These are phyloP conservation scores for Hygrophila difformis DNA, from an alignment of 257 asterid genomes.

Conservation along the genomic window DNA sequence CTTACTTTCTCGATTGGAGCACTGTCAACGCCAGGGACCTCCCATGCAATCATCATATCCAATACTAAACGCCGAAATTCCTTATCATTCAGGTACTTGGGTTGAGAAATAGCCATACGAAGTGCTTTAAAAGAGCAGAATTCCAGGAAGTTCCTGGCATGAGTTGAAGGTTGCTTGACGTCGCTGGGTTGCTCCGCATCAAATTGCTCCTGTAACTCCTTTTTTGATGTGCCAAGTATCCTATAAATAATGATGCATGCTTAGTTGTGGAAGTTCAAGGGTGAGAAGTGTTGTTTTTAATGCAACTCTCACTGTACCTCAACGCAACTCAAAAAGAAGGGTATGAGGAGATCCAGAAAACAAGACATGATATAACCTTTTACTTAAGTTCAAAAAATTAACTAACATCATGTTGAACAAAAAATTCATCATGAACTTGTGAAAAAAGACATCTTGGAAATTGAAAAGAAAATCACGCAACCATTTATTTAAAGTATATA, in stretches of 20 bases:
- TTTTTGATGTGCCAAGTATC: conserved; percentile 45
- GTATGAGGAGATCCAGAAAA: neutral
- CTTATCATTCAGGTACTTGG: conserved; percentile 57
- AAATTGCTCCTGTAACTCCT: conserved; percentile 48
- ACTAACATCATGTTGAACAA: too few species aligned
- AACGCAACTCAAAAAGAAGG: neutral
- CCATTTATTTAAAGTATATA: too few species aligned
- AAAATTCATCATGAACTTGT: too few species aligned
- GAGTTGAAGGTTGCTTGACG: conserved; percentile 38
- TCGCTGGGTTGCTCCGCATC: conserved; percentile 48
- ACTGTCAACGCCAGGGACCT: conserved; percentile 49
- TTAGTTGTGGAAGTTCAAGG: conserved; percentile 1
- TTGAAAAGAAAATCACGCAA: too few species aligned
- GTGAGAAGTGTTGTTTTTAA: neutral
- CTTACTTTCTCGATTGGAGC: conserved; percentile 37
- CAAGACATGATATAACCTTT: too few species aligned
- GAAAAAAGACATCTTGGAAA: too few species aligned
- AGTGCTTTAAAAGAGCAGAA: conserved; percentile 70
- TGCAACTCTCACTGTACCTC: neutral
- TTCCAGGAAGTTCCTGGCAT: conserved; percentile 74
- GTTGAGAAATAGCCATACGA: conserved; percentile 28
- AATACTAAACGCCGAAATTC: conserved; percentile 66
- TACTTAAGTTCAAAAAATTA: too few species aligned
- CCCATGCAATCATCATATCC: conserved; percentile 98
- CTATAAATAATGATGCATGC: conserved; percentile 30